These are phyloP conservation scores for Blepharisma japonicum DNA, from an alignment of 73 alveolate species.

Conservation along the genomic window DNA sequence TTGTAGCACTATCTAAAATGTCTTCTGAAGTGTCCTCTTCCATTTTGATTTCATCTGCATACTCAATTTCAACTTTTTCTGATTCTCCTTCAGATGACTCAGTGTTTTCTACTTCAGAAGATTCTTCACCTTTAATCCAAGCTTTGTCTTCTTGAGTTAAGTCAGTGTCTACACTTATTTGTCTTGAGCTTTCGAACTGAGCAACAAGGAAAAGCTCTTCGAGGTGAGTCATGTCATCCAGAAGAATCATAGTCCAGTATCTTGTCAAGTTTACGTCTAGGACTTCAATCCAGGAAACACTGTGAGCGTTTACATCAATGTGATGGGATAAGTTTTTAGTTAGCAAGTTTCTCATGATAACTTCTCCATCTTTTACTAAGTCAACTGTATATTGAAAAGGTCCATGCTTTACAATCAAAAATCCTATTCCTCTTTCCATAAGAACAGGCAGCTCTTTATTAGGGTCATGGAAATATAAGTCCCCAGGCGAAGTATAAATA, in stretches of 20 bases:
- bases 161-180: background rate
- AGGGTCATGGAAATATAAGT: conserved; percentile 22
- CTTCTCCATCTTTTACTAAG: background rate
- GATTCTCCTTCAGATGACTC: no score
- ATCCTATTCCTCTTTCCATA: conserved; percentile 21
- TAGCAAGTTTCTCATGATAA: background rate
- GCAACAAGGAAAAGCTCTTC: background rate
- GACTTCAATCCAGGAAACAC: conserved; percentile 22
- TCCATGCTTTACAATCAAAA: conserved; percentile 12
- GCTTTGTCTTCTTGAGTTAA: background rate
- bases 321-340: background rate
- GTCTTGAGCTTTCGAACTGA: background rate
- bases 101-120: no score
- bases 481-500: conserved; percentile 6
- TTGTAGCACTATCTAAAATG: background rate
- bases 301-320: background rate
- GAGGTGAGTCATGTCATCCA: background rate
- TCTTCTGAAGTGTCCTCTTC: background rate
- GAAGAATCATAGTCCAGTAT: background rate
- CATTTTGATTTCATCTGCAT: no score
- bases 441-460: background rate
- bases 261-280: background rate
- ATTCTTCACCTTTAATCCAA: background rate
- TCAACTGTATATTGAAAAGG: conserved; percentile 1
- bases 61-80: no score